Evolutionary conservation across 2,329 filamentous ascomycete species (phyloP).

Genomic region (Nothomitra cinnamomea): DNA sequence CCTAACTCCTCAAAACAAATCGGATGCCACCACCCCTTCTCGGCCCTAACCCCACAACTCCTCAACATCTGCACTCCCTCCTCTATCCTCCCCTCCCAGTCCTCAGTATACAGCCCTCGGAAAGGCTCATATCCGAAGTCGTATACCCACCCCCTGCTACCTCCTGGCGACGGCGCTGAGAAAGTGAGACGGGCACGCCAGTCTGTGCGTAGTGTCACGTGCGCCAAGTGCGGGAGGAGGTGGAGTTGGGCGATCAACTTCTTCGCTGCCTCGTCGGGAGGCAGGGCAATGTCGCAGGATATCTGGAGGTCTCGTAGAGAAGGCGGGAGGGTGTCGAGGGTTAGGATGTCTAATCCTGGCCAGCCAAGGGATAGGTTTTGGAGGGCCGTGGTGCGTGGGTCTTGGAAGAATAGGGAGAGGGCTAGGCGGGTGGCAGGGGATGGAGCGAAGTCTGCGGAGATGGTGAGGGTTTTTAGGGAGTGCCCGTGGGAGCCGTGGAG

Average conservation of each 20-base stretch:
- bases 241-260: neutral
- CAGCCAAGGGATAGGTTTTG: constrained; percentile 4
- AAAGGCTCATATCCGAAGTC: neutral
- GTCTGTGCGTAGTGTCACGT: constrained; percentile 1
- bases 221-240: neutral
- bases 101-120: neutral
- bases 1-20: constrained; percentile 4
- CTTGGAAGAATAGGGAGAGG: neutral
- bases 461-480: neutral
- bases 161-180: no score
- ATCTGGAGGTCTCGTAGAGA: constrained; percentile 3
- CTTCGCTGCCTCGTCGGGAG: constrained; percentile 1
- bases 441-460: constrained; percentile 3
- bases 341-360: constrained; percentile 4
- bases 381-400: neutral
- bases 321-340: neutral
- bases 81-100: neutral
- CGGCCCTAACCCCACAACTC: neutral
- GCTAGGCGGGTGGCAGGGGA: neutral
- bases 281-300: neutral
- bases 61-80: neutral
- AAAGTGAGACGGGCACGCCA: neutral
- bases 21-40: constrained; percentile 4
- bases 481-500: neutral
- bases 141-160: no score